Percentiles rank a stretch among this genome's conserved stretches.
phyloP scores from a whole-genome alignment of 306 rosid species.

The Lathyrus tuberosus region DNA sequence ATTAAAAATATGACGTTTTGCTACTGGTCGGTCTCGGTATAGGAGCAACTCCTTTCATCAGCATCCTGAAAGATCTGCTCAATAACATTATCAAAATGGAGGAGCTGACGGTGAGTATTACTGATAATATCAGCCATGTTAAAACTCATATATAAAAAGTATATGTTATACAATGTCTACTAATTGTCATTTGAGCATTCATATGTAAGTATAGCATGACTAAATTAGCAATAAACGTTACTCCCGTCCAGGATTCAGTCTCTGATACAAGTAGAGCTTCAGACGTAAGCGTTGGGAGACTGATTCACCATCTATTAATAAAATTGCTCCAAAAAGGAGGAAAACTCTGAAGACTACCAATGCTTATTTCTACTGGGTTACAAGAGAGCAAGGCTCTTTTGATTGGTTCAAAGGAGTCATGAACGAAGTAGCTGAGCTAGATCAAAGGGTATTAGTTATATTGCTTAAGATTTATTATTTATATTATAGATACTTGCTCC shows the following conservation, averaged over 20 bases:
- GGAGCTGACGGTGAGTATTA: constrained; percentile 86
- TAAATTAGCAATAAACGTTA: constrained; percentile 27
- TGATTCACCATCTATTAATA: constrained; percentile 54
- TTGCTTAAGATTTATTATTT: constrained; percentile 12
- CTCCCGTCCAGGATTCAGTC: constrained; percentile 61
- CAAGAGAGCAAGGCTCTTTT: constrained; percentile 98
- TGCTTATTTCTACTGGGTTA: constrained; percentile 98
- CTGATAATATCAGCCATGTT: constrained; percentile 12
- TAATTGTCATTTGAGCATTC: constrained; percentile 21
- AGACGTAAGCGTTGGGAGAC: constrained; percentile 61
- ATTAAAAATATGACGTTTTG: constrained; percentile 84
- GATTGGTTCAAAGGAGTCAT: constrained; percentile 99
- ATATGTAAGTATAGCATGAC: background rate
- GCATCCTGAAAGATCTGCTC: constrained; percentile 92
- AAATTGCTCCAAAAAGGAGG: constrained; percentile 66
- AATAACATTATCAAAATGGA: constrained; percentile 91
- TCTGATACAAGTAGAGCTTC: constrained; percentile 67
- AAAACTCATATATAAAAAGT: background rate
- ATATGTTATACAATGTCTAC: too few relatives aligned
- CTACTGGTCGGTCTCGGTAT: constrained; percentile 97
- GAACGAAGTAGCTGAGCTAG: constrained; percentile 96
- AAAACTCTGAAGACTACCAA: constrained; percentile 83
- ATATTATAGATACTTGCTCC: constrained; percentile 31
- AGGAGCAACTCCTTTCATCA: constrained; percentile 98
- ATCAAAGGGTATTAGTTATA: constrained; percentile 81